Base-by-base conservation (phyloP, 805 yeast genomes). In the Pichia sporocuriosa region DNA sequence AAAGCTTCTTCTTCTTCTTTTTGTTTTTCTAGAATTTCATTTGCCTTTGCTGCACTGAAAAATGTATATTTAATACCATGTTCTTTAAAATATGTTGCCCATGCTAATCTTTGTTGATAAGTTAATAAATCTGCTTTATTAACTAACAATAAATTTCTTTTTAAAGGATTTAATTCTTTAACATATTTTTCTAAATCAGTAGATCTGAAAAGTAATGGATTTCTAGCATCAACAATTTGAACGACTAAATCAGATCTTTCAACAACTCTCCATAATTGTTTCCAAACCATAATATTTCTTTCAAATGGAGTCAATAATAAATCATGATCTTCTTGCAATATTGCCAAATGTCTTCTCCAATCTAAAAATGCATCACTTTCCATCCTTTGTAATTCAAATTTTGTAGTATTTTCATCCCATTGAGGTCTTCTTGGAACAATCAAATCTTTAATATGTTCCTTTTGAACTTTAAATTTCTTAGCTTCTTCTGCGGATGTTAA, bases 221-320 rank as follows among this genome's bases (percentile, higher is more conserved):
- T 88, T 65, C 98, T 75, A 11, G 97, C 97, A 67, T 93, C 98
- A 23, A 93, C 97, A 67, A 93, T 93, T 61, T 93, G 98, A 6
- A 93, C 97, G 30, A 93, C 78, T 54, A 93, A 70, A 62, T 90
- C 96, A 20, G 93, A 85, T 58, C 97, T 77, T 63, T 93, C 98
- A 20, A 88, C 84, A 33, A 93, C 98, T 66, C 98, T 77, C 98
- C 98, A 93, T 50, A 93, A 69, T 65, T 93, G 98, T 59, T 93
- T 80, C 98, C 98, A 93, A 44, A 93, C 97, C 70, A 90, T 96
- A 49, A 93, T 70, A 61, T 93, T 93, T 68, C 98, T 79, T 68
- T 93, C 98, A 58, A 90, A 93, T 4, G 98, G 98, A 0, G 98
- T 93, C 59, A 93, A 72, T 45, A 89, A 68, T 54, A 93, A 69